Conservation (phyloP, 148 eudicot species). For the Arctostaphylos glauca region DNA sequence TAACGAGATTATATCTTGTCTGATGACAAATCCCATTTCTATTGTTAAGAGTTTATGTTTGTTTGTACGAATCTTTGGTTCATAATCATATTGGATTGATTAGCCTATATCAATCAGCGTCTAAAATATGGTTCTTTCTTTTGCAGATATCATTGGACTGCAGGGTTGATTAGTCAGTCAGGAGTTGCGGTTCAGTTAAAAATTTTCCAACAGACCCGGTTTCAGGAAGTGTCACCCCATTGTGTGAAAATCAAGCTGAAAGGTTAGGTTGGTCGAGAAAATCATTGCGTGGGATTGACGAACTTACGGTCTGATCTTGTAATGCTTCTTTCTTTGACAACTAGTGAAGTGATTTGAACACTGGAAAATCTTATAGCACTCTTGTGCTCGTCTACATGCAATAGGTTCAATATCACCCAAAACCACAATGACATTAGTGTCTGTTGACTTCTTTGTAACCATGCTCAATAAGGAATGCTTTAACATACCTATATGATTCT, state of each 20-base stretch:
- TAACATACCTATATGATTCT: too few species aligned
- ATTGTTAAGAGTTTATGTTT: neutral
- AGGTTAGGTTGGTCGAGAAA: neutral
- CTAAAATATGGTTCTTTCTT: neutral
- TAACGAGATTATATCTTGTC: neutral
- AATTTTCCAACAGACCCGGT: neutral
- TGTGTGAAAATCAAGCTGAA: neutral
- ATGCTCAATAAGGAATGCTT: too few species aligned
- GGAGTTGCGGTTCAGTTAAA: neutral
- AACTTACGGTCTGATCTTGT: neutral
- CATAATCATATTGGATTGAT: too few species aligned
- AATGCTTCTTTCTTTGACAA: neutral
- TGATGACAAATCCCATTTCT: neutral
- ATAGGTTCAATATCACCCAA: neutral
- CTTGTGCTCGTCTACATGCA: neutral
- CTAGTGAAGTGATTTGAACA: neutral
- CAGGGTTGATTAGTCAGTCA: neutral
- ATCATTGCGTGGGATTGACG: neutral
- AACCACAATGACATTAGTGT: neutral
- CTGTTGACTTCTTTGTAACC: too few species aligned
- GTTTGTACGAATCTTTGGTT: neutral
- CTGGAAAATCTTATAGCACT: neutral
- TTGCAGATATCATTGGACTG: neutral
- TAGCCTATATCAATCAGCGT: neutral
- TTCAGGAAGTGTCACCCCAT: neutral